Evolutionary conservation across 2,329 filamentous ascomycete genomes (phyloP).

Genomic region (Nothophoma quercina): DNA sequence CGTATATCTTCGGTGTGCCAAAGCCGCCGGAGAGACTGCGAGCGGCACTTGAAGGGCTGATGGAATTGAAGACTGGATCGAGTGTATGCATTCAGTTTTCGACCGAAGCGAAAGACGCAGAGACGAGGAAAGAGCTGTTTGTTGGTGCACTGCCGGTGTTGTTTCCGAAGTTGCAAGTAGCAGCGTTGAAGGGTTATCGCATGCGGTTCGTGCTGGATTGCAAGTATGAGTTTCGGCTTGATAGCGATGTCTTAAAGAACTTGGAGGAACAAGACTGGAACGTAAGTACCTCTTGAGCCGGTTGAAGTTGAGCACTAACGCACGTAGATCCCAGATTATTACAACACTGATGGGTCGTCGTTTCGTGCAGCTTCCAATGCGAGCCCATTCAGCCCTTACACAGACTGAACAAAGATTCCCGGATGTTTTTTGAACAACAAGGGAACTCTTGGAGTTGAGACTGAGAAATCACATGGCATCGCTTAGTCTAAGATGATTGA

Average conservation of each 20-base stretch:
- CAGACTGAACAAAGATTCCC: conserved; percentile 3
- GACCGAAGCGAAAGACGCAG: conserved; percentile 20
- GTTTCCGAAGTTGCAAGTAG: conserved; percentile 13
- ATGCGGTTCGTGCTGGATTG: conserved; percentile 27
- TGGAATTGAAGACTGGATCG: conserved; percentile 23
- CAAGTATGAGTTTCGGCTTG: conserved; percentile 16
- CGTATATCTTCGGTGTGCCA: conserved; percentile 29
- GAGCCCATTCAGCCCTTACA: conserved; percentile 14
- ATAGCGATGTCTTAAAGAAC: not conserved
- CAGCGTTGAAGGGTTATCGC: conserved; percentile 14
- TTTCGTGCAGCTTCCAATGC: not conserved
- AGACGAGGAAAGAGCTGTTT: conserved; percentile 20
- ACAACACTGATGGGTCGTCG: conserved; percentile 7
- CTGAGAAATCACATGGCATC: too few relatives aligned
- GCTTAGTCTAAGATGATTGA: too few relatives aligned
- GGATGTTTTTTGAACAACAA: too few relatives aligned
- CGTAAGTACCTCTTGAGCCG: not conserved
- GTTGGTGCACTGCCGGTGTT: conserved; percentile 15
- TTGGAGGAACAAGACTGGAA: not conserved
- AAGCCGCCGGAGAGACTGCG: conserved; percentile 25
- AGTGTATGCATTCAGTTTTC: conserved; percentile 23
- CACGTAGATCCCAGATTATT: conserved; percentile 1
- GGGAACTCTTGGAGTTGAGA: too few relatives aligned
- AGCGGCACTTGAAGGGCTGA: conserved; percentile 23
- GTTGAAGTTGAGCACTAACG: not conserved